Conservation (phyloP, 495 filamentous ascomycete species). For the Penicillium pulvis region DNA sequence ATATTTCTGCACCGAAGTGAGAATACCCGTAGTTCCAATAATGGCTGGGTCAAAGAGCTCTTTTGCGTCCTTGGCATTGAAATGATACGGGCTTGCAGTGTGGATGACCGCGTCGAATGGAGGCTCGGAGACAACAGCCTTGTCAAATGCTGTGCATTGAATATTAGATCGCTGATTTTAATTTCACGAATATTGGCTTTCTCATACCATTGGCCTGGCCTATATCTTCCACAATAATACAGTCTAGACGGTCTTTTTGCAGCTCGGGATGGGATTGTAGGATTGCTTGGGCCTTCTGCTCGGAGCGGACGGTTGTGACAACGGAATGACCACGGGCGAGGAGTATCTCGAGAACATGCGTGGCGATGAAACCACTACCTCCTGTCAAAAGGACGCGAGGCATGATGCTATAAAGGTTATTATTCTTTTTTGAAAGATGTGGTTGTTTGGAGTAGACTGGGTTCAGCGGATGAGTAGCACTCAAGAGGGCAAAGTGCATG, state of each 20-base stretch:
- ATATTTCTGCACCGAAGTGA: conserved; percentile 44
- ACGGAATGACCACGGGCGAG: conserved; percentile 65
- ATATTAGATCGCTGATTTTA: neutral
- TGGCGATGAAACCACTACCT: conserved; percentile 66
- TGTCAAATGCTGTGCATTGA: conserved; percentile 52
- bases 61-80: conserved; percentile 35
- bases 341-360: conserved; percentile 71
- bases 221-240: conserved; percentile 75
- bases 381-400: conserved; percentile 37
- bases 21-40: conserved; percentile 46
- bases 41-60: conserved; percentile 40
- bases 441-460: neutral
- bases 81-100: conserved; percentile 75
- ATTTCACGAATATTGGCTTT: neutral
- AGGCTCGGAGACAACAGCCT: conserved; percentile 62
- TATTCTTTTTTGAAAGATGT: neutral
- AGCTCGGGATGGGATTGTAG: conserved; percentile 57
- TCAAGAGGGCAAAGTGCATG: neutral
- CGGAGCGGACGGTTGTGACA: conserved; percentile 74
- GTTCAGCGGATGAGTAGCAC: neutral
- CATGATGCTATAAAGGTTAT: conserved; percentile 3
- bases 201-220: conserved; percentile 36
- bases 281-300: conserved; percentile 70
- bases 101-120: conserved; percentile 76
- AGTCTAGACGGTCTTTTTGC: conserved; percentile 60